phyloP scores from a whole-genome alignment of 2,329 filamentous ascomycete species.

The Pezicula carpinea region DNA sequence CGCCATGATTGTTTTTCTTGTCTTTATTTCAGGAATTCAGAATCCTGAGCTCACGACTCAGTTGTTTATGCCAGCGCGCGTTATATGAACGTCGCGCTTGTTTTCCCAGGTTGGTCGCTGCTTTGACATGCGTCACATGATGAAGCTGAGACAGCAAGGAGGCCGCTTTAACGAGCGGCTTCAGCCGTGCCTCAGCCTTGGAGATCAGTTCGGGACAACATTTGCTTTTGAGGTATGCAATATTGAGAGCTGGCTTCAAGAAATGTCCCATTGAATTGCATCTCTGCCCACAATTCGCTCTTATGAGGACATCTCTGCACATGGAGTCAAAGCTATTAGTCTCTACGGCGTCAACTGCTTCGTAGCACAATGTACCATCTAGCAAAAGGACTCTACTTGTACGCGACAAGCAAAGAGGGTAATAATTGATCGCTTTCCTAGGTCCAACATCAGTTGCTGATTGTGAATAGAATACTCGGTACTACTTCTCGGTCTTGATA shows the following conservation, averaged over 20 bases:
- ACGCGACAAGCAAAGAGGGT: constrained; percentile 97
- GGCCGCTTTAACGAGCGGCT: not conserved
- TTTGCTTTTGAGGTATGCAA: not conserved
- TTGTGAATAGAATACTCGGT: constrained; percentile 78
- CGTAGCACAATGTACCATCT: constrained; percentile 77
- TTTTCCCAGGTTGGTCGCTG: not conserved
- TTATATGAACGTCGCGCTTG: not conserved
- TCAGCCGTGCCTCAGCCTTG: not conserved
- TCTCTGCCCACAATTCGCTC: not conserved
- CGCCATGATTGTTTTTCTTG: constrained; percentile 9
- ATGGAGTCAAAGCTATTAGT: constrained; percentile 3
- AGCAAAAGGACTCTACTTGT: constrained; percentile 87
- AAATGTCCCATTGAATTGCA: not conserved
- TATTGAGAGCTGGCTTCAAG: not conserved
- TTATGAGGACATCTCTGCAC: constrained; percentile 3
- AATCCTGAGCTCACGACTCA: not conserved
- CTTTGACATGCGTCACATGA: not conserved
- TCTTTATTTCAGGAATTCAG: not conserved
- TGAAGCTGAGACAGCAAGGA: not conserved
- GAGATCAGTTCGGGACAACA: not conserved
- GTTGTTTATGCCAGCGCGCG: not conserved
- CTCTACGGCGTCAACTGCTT: not conserved
- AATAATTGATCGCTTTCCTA: constrained; percentile 5
- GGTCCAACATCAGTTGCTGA: not conserved
- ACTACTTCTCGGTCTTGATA: constrained; percentile 93